Conservation (phyloP, 2,329 filamentous ascomycete genomes). For the Clonostachys byssicola region DNA sequence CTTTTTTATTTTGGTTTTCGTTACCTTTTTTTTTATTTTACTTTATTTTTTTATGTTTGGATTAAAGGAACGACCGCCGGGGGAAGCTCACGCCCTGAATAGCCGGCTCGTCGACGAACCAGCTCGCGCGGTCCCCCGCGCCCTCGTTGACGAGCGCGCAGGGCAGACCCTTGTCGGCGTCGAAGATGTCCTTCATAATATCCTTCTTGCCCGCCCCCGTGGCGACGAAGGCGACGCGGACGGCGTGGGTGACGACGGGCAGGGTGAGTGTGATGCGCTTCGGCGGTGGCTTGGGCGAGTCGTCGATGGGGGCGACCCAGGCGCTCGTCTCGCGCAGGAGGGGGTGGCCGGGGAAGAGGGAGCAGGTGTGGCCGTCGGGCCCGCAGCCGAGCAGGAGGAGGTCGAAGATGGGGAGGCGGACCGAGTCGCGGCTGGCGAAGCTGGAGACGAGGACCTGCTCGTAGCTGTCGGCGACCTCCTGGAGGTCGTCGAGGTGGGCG, state of each 20-base stretch:
- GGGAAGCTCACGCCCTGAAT: conserved; percentile 84
- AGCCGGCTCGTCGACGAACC: conserved; percentile 88
- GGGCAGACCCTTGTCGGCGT: conserved; percentile 72
- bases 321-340: conserved; percentile 82
- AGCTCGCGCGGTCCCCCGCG: conserved; percentile 81
- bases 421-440: conserved; percentile 89
- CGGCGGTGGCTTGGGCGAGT: conserved; percentile 92
- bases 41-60: no score
- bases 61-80: conserved; percentile 53
- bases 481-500: conserved; percentile 64
- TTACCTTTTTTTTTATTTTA: no score
- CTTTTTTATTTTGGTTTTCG: no score
- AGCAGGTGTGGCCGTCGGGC: conserved; percentile 96
- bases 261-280: conserved; percentile 88
- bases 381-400: conserved; percentile 90
- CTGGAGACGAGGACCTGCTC: conserved; percentile 80
- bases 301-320: conserved; percentile 88
- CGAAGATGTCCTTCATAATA: conserved; percentile 88
- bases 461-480: conserved; percentile 92
- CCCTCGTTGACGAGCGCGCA: conserved; percentile 85
- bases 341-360: conserved; percentile 85
- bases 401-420: conserved; percentile 93
- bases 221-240: conserved; percentile 86
- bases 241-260: conserved; percentile 82
- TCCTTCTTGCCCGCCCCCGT: conserved; percentile 88